These are phyloP conservation scores for Bifiguratus adelaidae DNA, from an alignment of 192 early-diverging fungal species.

Conservation along the genomic window DNA sequence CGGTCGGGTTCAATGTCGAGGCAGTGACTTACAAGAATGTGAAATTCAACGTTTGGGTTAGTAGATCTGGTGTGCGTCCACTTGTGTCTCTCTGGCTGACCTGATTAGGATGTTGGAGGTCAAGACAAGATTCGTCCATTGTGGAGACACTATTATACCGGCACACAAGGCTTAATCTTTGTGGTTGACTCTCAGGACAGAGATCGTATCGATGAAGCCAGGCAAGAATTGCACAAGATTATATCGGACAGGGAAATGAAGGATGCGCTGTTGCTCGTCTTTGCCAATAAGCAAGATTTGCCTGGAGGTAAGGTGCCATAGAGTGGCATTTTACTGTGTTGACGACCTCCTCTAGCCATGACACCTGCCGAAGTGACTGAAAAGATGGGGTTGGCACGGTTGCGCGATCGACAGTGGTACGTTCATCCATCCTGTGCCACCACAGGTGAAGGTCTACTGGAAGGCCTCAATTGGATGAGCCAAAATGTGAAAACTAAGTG, in stretches of 20 bases:
- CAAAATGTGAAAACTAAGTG: conserved; percentile 61
- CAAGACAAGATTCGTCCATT: conserved; percentile 86
- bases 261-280: conserved; percentile 69
- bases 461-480: conserved; percentile 80
- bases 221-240: conserved; percentile 74
- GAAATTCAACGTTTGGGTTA: conserved; percentile 2
- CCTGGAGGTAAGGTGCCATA: conserved; percentile 27
- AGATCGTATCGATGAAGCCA: conserved; percentile 80
- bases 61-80: no score
- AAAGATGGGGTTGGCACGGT: conserved; percentile 70
- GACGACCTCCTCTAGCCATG: conserved; percentile 52
- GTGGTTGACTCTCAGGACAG: conserved; percentile 83
- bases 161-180: conserved; percentile 78
- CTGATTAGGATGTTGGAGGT: conserved; percentile 68
- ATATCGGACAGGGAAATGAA: conserved; percentile 78
- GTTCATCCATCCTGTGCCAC: conserved; percentile 79
- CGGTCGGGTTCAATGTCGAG: conserved; percentile 89
- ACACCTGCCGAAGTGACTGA: conserved; percentile 92
- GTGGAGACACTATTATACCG: conserved; percentile 81
- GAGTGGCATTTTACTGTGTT: background rate
- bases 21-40: conserved; percentile 76
- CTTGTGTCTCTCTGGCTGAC: no score
- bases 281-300: conserved; percentile 78
- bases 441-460: conserved; percentile 74
- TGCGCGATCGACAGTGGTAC: conserved; percentile 90